Base-by-base conservation (phyloP, 2,329 filamentous ascomycete species). In the Neonectria punicea region DNA sequence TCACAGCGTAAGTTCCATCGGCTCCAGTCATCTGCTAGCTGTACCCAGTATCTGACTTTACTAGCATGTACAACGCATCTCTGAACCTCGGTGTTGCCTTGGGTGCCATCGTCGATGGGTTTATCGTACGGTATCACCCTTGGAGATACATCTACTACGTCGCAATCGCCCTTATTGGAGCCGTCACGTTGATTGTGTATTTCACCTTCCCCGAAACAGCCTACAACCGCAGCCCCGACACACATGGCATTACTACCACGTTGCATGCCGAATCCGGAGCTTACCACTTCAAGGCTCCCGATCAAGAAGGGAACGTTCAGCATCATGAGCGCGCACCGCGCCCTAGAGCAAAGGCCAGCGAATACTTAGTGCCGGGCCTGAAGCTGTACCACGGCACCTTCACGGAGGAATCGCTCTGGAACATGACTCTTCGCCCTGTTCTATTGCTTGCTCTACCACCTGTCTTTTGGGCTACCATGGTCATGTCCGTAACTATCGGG, bases 201-300 rank as follows among this genome's bases (percentile, higher is more conserved):
- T 82, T 87, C 68, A 83, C 82, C 18, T 84, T 87, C 63, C 85
- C 85, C 3, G 85, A 87, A 72, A 87, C 85, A 0, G 80, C 80
- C 10, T 87, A 80, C 72, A 75, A 72, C 41, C 77, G 83, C 58
- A 74, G 53, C 71, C 28, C 28, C 62, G 69, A 47, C 34, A 20
- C 60, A 4, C 55, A 66, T 20, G 57, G 60, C 11, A 62, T 63
- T 16, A 63, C 55, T 16, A 62, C 36, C 5, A 63, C 51, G 4
- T 28, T 57, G 5, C 61, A 55, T 34, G 54, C 60, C 8, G 60
- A 63, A 43, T 63, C 60, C 1, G 60, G 41, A 7, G 60, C 60
- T 13, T 63, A 63, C 43, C 60, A 63, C 54, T 51, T n/a, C 8
- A 63, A 63, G 41, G 25, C 51, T 5, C 53, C 51, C 18, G 61